Percentiles rank a stretch among this genome's conserved stretches.
These are phyloP conservation scores for Lanmaoa rubissima DNA, from an alignment of 768 basidiomycete genomes.

Conservation along the genomic window DNA sequence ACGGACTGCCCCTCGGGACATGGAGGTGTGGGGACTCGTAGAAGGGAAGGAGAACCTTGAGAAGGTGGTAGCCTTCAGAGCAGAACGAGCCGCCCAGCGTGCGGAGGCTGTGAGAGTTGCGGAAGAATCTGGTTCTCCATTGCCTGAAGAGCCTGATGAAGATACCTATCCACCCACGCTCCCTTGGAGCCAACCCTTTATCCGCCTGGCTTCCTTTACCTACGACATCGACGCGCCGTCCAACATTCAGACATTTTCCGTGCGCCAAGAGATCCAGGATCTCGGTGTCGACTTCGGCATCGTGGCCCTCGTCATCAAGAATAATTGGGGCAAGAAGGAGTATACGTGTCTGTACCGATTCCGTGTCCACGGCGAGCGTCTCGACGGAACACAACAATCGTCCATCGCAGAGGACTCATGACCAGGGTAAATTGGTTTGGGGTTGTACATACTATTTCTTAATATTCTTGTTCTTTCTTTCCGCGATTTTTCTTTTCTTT, in stretches of 20 bases:
- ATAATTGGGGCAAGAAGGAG: conserved; percentile 82
- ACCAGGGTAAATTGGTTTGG: neutral
- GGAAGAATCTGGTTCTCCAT: conserved; percentile 27
- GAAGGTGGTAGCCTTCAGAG: conserved; percentile 57
- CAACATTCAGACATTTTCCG: conserved; percentile 80
- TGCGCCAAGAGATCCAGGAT: conserved; percentile 60
- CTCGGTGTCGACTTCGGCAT: conserved; percentile 83
- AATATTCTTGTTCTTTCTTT: neutral
- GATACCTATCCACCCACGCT: conserved; percentile 49
- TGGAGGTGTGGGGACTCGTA: conserved; percentile 91
- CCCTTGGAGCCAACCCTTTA: conserved; percentile 44
- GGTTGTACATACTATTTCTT: conserved; percentile 14
- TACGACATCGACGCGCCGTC: conserved; percentile 56
- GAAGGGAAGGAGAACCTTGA: conserved; percentile 72
- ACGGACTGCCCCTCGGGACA: conserved; percentile 74
- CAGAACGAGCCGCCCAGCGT: conserved; percentile 38
- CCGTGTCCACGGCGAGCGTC: conserved; percentile 68
- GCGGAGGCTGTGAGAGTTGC: conserved; percentile 35
- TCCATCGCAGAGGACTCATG: conserved; percentile 26
- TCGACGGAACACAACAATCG: conserved; percentile 42
- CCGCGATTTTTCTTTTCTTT: neutral
- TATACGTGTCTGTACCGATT: conserved; percentile 90
- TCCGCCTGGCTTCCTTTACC: conserved; percentile 67
- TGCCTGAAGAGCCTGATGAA: conserved; percentile 29
- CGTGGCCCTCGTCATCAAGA: conserved; percentile 74